Conservation (phyloP, 805 yeast genomes). For the Saccharomycopsis olivae region DNA sequence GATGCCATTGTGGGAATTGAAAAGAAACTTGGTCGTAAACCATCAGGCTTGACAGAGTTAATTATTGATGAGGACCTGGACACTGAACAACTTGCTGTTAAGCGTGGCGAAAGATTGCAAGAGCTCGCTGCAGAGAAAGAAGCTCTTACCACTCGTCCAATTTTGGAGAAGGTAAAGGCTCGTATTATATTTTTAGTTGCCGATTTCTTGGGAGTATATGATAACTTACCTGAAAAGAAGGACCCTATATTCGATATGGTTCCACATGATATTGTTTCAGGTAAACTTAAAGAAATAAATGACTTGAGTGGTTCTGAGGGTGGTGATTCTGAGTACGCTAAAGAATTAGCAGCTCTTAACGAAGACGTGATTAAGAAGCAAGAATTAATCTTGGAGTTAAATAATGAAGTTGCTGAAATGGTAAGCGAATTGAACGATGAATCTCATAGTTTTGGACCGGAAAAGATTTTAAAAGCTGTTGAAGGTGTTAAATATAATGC, state of each 20-base stretch:
- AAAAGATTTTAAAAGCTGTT: constrained; percentile 53
- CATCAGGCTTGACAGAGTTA: constrained; percentile 2
- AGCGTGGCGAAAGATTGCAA: neutral
- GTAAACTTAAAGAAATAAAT: constrained; percentile 10
- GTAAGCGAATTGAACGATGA: constrained; percentile 19
- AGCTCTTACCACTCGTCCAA: neutral
- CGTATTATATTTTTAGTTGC: constrained; percentile 5
- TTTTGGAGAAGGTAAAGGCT: neutral
- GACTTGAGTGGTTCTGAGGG: constrained; percentile 10
- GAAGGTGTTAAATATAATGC: constrained; percentile 36
- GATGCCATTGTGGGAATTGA: constrained; percentile 4
- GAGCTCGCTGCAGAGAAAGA: neutral
- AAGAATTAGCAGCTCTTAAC: constrained; percentile 5
- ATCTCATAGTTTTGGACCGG: constrained; percentile 40
- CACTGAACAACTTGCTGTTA: constrained; percentile 4
- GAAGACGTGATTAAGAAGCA: constrained; percentile 9
- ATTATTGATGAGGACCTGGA: constrained; percentile 9
- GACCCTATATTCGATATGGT: constrained; percentile 6
- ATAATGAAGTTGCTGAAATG: constrained; percentile 16
- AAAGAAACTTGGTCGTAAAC: constrained; percentile 3
- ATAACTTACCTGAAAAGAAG: constrained; percentile 6
- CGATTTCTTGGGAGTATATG: constrained; percentile 17
- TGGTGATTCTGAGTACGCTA: neutral
- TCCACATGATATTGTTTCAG: constrained; percentile 8
- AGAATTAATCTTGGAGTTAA: constrained; percentile 18